Conservation (phyloP, 371 early-diverging fungal genomes). For the Umbelopsis sp. region DNA sequence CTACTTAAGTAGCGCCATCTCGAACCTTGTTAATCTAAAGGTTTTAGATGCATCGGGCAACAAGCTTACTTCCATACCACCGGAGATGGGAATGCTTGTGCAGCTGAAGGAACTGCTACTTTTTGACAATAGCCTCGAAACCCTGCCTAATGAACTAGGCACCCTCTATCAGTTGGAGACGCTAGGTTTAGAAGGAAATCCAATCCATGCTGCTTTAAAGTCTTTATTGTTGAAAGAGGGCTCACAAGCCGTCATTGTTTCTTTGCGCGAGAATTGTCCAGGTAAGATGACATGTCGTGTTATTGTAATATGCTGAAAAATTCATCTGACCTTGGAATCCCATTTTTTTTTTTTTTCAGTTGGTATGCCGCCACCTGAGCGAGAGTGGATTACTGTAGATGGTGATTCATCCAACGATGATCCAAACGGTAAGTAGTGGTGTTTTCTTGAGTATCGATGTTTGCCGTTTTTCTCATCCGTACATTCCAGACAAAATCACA, state of each 20-base stretch:
- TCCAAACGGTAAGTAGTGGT: conserved; percentile 30
- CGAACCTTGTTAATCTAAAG: conserved; percentile 66
- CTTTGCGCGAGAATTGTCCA: conserved; percentile 91
- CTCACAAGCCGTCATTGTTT: conserved; percentile 81
- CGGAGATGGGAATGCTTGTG: conserved; percentile 89
- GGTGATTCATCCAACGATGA: conserved; percentile 33
- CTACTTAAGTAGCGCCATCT: conserved; percentile 74
- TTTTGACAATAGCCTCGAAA: conserved; percentile 92
- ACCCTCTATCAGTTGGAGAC: conserved; percentile 90
- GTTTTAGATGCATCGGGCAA: conserved; percentile 91
- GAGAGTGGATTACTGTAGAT: conserved; percentile 90
- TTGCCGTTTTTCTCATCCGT: neutral
- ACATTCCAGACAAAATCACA: conserved; percentile 68
- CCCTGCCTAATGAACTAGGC: conserved; percentile 93
- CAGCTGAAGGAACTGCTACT: conserved; percentile 85
- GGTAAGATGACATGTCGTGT: conserved; percentile 44
- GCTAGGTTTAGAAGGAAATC: conserved; percentile 97
- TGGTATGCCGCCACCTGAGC: conserved; percentile 84
- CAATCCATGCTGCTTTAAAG: conserved; percentile 85
- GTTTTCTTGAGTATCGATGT: conserved; percentile 2
- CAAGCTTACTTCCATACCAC: conserved; percentile 83
- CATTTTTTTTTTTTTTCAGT: conserved; percentile 45
- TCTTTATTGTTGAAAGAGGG: conserved; percentile 88
- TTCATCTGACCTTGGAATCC: no score
- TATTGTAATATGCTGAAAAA: neutral